Evolutionary conservation across 768 basidiomycete species (phyloP), one percentile per base, ranked within the genome.

Genomic region (Brasilioporus rufonigricans): DNA sequence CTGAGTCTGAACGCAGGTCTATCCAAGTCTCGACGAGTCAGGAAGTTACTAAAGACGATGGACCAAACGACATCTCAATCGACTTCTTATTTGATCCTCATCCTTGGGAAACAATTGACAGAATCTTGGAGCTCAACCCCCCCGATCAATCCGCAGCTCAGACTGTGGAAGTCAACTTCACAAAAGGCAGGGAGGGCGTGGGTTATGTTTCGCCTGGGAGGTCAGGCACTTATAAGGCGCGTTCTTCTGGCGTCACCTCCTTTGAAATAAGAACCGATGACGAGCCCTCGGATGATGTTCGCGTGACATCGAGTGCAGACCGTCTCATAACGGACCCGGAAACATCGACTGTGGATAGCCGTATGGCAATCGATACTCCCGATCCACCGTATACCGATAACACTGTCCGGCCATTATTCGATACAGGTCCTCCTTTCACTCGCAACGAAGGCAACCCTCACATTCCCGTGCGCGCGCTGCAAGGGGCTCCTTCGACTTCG

Each of bases 91-190:
- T 62, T n/a, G 69, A 70, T 50, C 68, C 69, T 5, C 58, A 66
- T 44, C 69, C 69, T 14, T 70, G 69, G 69, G 60, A 62, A 44
- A 65, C 68, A 21, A 72, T 70, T n/a, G 62, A 61, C 26, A 65
- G 27, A 26, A 66, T 72, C 4, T 44, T 70, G 21, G 49, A 59
- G n/a, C 58, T 70, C 39, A 3, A 53, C 26, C 47, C 50, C 52
- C 26, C 41, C 3, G 31, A 45, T 35, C 39, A 35, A 48, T 40
- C 38, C 11, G 16, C 36, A n/a, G 24, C 12, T 1, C 55, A 39
- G 10, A 31, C 44, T 19, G 27, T 48, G 18, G 27, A 50, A 35
- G 26, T 70, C 35, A 5, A 7, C 32, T 64, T 66, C 43, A 68
- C 66, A n/a, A 53, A 45, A 32, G 56, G 47, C 19, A 61, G 64